These are phyloP conservation scores for Colletotrichum destructivum DNA, from an alignment of 2,329 filamentous ascomycete species.

Conservation along the genomic window DNA sequence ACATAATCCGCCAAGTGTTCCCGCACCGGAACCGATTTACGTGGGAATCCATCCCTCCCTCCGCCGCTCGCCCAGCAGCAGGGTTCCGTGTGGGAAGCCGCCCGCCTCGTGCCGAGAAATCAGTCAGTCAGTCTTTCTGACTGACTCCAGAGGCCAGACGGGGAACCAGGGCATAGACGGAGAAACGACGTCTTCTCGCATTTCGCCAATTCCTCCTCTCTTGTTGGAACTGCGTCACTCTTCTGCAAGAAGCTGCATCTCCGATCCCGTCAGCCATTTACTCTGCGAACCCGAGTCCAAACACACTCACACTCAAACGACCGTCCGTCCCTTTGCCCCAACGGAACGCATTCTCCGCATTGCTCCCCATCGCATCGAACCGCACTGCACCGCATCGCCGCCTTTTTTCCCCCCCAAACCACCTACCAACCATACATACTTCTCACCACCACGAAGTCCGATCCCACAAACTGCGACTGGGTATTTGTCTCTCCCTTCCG, in stretches of 20 bases:
- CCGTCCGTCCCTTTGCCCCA: constrained; percentile 20
- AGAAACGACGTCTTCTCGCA: constrained; percentile 26
- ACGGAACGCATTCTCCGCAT: constrained; percentile 21
- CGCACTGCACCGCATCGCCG: constrained; percentile 26
- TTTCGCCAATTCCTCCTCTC: constrained; percentile 16
- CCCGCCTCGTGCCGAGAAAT: constrained; percentile 32
- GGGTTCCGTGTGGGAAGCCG: constrained; percentile 19
- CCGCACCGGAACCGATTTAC: not conserved
- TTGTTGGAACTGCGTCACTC: constrained; percentile 33
- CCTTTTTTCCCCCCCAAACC: constrained; percentile 15
- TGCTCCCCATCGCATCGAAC: constrained; percentile 5
- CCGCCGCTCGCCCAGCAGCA: constrained; percentile 1
- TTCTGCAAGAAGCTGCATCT: constrained; percentile 36
- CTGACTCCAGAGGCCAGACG: not conserved
- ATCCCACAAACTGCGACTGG: not conserved
- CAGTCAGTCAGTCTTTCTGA: constrained; percentile 3
- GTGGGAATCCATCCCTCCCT: not conserved
- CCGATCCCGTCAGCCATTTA: constrained; percentile 14
- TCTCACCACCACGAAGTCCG: not conserved
- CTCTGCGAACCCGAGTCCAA: constrained; percentile 1
- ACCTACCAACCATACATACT: not conserved
- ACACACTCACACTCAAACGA: not conserved
- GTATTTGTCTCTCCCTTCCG: constrained; percentile 16
- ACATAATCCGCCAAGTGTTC: not conserved
- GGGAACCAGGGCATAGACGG: constrained; percentile 38